Evolutionary conservation across 495 filamentous ascomycete species (phyloP).

Genomic region (Aspergillus leporis): DNA sequence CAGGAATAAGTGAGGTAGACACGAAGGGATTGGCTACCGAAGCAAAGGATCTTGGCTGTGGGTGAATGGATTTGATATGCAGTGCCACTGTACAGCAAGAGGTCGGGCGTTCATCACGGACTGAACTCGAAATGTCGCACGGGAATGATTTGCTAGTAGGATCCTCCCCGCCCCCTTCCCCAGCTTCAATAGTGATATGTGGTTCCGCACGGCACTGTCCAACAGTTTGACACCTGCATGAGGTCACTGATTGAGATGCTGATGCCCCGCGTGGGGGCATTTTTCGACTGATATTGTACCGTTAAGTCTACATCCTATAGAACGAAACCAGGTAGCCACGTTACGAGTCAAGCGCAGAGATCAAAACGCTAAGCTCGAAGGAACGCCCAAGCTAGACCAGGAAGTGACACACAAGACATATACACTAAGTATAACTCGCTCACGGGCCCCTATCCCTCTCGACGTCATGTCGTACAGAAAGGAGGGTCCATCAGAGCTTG

Average conservation of each 20-base stretch:
- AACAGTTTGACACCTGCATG: conserved; percentile 10
- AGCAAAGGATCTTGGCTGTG: background rate
- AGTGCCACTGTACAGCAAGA: background rate
- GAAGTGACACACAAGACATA: background rate
- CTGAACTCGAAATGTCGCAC: conserved; percentile 3
- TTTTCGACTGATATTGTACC: background rate
- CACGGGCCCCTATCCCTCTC: background rate
- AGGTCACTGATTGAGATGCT: background rate
- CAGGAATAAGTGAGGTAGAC: background rate
- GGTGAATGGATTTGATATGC: background rate
- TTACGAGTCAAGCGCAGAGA: background rate
- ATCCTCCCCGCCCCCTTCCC: background rate
- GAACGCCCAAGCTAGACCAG: background rate
- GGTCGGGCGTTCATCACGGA: background rate
- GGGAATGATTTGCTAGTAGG: background rate
- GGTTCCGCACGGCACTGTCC: conserved; percentile 9
- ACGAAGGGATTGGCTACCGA: background rate
- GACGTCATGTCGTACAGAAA: background rate
- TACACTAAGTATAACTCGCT: background rate
- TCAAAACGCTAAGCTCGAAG: background rate
- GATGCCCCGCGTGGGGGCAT: background rate
- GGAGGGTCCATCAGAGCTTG: background rate
- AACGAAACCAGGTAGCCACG: background rate
- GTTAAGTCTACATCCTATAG: background rate
- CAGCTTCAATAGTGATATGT: background rate